Evolutionary conservation across 495 filamentous ascomycete genomes (phyloP).

Genomic region (Stereocaulon alpinum): DNA sequence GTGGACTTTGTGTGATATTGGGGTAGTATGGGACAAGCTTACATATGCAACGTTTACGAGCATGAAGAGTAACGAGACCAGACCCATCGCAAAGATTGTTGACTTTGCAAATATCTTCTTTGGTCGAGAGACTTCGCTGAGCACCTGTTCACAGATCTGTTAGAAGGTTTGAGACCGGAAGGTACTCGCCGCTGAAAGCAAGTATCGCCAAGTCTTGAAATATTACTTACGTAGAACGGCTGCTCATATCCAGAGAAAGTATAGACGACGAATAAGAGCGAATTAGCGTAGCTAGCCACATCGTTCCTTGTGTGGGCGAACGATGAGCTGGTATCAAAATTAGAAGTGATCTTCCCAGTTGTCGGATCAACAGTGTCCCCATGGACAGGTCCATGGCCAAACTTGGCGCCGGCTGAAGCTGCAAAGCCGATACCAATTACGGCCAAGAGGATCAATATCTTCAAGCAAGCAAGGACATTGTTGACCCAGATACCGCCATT

Average conservation of each 20-base stretch:
- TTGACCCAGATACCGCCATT: constrained; percentile 39
- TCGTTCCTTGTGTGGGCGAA: constrained; percentile 18
- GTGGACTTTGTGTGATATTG: constrained; percentile 7
- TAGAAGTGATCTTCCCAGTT: constrained; percentile 10
- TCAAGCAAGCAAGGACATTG: constrained; percentile 41
- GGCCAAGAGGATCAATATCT: constrained; percentile 34
- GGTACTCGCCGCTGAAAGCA: neutral
- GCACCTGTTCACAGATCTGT: constrained; percentile 20
- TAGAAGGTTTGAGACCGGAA: neutral
- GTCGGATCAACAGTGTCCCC: constrained; percentile 1
- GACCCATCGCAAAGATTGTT: constrained; percentile 25
- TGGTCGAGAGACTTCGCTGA: constrained; percentile 37
- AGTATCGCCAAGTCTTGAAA: neutral
- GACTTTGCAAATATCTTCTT: constrained; percentile 31
- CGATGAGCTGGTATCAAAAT: constrained; percentile 21
- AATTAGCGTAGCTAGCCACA: constrained; percentile 8
- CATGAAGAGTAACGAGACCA: constrained; percentile 33
- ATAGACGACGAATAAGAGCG: constrained; percentile 16
- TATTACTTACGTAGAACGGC: constrained; percentile 11
- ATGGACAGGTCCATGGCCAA: constrained; percentile 20
- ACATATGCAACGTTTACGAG: constrained; percentile 39
- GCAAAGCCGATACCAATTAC: constrained; percentile 33
- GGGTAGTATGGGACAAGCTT: constrained; percentile 14
- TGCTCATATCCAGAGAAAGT: constrained; percentile 17
- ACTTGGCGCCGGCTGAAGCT: constrained; percentile 16